phyloP scores from a whole-genome alignment of 345 rosid species.

The Rhizophora mangle region DNA sequence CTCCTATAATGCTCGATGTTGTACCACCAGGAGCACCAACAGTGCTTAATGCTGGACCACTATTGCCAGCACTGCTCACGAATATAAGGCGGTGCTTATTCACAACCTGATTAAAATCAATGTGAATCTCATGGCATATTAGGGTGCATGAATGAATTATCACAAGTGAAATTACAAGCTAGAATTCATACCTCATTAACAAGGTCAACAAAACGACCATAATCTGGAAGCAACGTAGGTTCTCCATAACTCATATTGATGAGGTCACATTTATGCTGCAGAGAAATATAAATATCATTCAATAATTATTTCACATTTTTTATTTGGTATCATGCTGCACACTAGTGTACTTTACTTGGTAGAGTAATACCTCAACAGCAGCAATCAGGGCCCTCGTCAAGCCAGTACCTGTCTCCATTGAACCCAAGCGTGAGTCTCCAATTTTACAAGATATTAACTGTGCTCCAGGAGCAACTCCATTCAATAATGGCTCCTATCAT shows the following conservation, averaged over 20 bases:
- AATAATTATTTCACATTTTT: background rate
- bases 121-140: conserved; percentile 12
- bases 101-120: conserved; percentile 58
- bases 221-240: conserved; percentile 77
- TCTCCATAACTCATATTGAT: conserved; percentile 99
- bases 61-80: conserved; percentile 98
- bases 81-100: conserved; percentile 80
- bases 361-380: conserved; percentile 65
- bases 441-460: conserved; percentile 96
- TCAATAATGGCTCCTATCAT: conserved; percentile 77
- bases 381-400: conserved; percentile 85
- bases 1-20: conserved; percentile 87
- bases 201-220: conserved; percentile 96
- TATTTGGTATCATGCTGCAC: background rate
- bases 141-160: conserved; percentile 18
- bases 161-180: conserved; percentile 13
- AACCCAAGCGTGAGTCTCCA: conserved; percentile 90
- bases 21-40: conserved; percentile 99
- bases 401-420: conserved; percentile 99
- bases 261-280: conserved; percentile 95
- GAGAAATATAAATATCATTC: background rate
- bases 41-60: conserved; percentile 92
- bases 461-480: conserved; percentile 98
- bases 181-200: conserved; percentile 69
- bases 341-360: too few relatives aligned